Conservation (phyloP, 805 yeast genomes). For the Candida saitoana region DNA sequence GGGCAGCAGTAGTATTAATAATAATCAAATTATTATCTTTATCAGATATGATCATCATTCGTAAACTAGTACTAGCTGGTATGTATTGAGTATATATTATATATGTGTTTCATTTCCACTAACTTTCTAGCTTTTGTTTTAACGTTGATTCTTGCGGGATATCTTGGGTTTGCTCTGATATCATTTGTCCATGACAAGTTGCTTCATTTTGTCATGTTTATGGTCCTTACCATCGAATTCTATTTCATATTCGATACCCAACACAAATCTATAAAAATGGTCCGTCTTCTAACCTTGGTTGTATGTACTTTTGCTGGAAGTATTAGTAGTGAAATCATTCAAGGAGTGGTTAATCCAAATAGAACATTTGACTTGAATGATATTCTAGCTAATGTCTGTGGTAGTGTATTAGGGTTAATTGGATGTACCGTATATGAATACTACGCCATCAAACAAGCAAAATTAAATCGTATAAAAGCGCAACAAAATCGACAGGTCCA, state of each 20-base stretch:
- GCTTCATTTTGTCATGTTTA: constrained; percentile 46
- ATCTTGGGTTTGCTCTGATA: constrained; percentile 50
- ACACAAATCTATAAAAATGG: constrained; percentile 21
- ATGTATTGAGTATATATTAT: not conserved
- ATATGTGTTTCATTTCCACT: constrained; percentile 1
- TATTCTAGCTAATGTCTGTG: constrained; percentile 33
- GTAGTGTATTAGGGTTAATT: constrained; percentile 27
- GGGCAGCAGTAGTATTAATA: too few relatives aligned
- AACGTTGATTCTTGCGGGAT: constrained; percentile 30
- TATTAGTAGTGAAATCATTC: constrained; percentile 49
- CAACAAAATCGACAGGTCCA: not conserved
- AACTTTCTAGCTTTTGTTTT: constrained; percentile 22
- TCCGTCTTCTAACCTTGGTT: constrained; percentile 32
- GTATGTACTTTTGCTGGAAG: constrained; percentile 47
- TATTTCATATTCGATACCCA: constrained; percentile 40
- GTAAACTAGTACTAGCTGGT: not conserved
- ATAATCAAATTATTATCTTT: too few relatives aligned
- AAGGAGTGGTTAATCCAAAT: constrained; percentile 41
- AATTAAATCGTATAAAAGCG: constrained; percentile 1
- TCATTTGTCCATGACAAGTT: constrained; percentile 48
- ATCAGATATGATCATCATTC: not conserved
- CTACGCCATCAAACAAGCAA: constrained; percentile 2
- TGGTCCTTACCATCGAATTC: constrained; percentile 45
- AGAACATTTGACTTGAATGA: constrained; percentile 49
- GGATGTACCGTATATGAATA: constrained; percentile 7